These are phyloP conservation scores for Emmonsiellopsis sp. DNA, from an alignment of 2,329 filamentous ascomycete genomes.

Conservation along the genomic window DNA sequence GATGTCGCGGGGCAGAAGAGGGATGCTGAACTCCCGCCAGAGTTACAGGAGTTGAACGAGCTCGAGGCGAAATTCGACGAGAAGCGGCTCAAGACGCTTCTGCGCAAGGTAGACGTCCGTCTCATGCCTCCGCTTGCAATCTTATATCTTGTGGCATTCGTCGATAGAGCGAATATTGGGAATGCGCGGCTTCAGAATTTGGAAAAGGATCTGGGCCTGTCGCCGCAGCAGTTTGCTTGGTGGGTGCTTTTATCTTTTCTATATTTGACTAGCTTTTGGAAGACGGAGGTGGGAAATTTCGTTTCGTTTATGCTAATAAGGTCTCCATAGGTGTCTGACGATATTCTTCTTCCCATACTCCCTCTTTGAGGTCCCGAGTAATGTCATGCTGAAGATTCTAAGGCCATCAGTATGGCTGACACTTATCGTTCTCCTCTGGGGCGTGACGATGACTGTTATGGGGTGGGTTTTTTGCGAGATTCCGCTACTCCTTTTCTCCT, in stretches of 20 bases:
- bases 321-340: neutral
- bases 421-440: neutral
- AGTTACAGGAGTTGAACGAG: neutral
- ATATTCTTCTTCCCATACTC: neutral
- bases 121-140: conserved; percentile 3
- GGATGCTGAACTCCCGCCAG: neutral
- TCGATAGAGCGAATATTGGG: conserved; percentile 1
- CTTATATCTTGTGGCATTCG: conserved; percentile 6
- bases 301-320: too few relatives aligned
- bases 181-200: neutral
- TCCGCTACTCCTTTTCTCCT: too few relatives aligned
- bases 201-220: neutral
- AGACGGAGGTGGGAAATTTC: too few relatives aligned
- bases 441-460: neutral
- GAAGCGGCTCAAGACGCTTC: neutral
- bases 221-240: neutral
- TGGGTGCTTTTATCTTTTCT: neutral
- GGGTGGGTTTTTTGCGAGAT: neutral
- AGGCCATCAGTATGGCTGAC: neutral
- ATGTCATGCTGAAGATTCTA: neutral
- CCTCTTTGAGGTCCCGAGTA: neutral
- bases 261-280: too few relatives aligned
- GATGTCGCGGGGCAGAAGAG: neutral
- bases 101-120: conserved; percentile 1
- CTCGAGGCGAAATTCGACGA: neutral